Conservation (phyloP, 495 filamentous ascomycete species). For the Penicillium turbatum region DNA sequence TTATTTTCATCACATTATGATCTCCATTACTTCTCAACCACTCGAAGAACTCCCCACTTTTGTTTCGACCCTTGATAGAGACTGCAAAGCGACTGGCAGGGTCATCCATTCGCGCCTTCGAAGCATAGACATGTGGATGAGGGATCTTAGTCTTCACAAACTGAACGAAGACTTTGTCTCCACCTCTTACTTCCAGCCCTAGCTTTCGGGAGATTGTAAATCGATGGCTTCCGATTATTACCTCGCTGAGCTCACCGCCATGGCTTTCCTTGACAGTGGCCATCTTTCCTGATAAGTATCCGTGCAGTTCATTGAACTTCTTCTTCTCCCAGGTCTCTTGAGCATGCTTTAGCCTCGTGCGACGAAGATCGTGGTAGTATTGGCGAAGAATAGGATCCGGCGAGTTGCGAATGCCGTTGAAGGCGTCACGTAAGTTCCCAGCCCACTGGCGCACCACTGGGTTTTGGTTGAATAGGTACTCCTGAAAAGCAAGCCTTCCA, state of each 20-base stretch:
- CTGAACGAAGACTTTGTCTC: slow-evolving; percentile 4
- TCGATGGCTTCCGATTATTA: not conserved
- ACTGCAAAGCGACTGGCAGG: slow-evolving; percentile 12
- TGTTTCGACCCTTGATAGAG: slow-evolving; percentile 6
- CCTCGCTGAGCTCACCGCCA: not conserved
- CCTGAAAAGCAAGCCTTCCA: not conserved
- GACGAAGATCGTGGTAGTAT: not conserved
- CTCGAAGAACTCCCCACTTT: slow-evolving; percentile 6
- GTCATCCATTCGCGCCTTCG: not conserved
- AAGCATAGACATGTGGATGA: slow-evolving; percentile 2
- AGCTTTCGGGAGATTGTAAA: slow-evolving; percentile 6
- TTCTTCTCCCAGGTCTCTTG: not conserved
- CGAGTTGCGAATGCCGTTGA: slow-evolving; percentile 3
- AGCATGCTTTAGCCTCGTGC: not conserved
- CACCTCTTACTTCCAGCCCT: not conserved
- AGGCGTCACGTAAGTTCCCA: not conserved
- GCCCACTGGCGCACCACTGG: not conserved
- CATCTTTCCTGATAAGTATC: not conserved
- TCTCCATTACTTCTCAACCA: slow-evolving; percentile 1
- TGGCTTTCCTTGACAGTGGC: not conserved
- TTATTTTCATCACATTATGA: slow-evolving; percentile 8
- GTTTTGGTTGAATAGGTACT: not conserved
- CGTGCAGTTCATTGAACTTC: not conserved
- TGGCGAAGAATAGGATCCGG: not conserved
- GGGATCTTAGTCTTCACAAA: not conserved